Evolutionary conservation across 306 rosid genomes (phyloP).

Genomic region (Sindora glabra): DNA sequence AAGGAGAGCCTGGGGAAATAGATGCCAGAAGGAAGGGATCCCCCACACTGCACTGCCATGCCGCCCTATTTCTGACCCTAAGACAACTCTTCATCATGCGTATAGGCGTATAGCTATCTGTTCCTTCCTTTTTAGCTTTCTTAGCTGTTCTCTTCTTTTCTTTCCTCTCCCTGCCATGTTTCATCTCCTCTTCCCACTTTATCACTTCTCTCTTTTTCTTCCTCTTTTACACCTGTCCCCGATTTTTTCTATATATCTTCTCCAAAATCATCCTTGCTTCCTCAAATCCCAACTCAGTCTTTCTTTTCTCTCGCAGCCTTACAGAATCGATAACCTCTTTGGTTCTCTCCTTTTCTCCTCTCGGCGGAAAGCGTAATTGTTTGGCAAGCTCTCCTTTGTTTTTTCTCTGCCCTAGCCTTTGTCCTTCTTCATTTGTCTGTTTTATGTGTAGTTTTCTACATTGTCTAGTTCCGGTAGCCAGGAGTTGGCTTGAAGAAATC

Average conservation of each 20-base stretch:
- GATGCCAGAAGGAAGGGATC: too few species aligned
- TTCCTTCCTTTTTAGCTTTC: constrained; percentile 23
- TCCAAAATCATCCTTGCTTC: neutral
- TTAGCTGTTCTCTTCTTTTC: constrained; percentile 28
- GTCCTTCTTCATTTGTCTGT: too few species aligned
- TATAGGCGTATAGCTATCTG: too few species aligned
- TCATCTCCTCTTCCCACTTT: neutral
- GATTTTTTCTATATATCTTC: constrained; percentile 1
- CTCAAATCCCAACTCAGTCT: neutral
- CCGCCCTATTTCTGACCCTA: constrained; percentile 61
- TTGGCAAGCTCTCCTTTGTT: too few species aligned
- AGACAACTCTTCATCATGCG: constrained; percentile 16
- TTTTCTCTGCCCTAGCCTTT: too few species aligned
- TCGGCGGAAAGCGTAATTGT: too few species aligned
- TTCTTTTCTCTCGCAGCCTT: neutral
- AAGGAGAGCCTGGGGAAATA: too few species aligned
- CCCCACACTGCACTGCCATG: constrained; percentile 39
- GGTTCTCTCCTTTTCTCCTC: too few species aligned
- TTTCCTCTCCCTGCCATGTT: constrained; percentile 3
- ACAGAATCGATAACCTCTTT: too few species aligned
- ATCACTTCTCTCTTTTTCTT: neutral
- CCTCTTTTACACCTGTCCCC: neutral
- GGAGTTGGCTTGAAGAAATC: neutral
- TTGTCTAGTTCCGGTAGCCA: neutral
- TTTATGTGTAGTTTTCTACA: too few species aligned